Base-by-base conservation (phyloP, 805 yeast species). In the Metschnikowia shivogae region DNA sequence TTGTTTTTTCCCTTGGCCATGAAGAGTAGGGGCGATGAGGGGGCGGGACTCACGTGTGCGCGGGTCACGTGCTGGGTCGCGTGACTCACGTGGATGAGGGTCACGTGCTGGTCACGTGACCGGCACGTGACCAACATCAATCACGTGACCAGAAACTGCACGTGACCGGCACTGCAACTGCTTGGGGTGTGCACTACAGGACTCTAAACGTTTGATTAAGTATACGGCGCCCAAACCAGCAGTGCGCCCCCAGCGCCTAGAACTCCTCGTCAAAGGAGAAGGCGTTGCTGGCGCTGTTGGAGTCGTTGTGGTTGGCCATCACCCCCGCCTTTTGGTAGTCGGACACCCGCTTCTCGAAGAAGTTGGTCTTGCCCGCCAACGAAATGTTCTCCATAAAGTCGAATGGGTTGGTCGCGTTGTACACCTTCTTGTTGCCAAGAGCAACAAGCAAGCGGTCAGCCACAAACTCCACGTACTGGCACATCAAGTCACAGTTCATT, bases 291-390 rank as follows among this genome's bases (percentile, higher is more conserved):
- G 67, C 53, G 50, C 70, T 72, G 50, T 66, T 63, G 50, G 74
- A 64, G 57, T 81, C 78, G 55, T 70, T 68, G 44, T 81, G 67
- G 55, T 77, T 76, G 55, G 96, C 92, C 93, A 92, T 92, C 62
- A 92, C 99, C 76, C 99, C 98, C 47, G 99, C 98, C 76, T 92
- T 93, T 75, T 92, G 99, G 74, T 92, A 92, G 72, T 92, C 99
- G 47, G 96, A 86, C 47, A 92, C 99, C 74, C 99, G 86, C 82
- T 92, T 92, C 78, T 92, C 99, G 65, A 92, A 92, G 82, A 92
- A 92, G 78, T 93, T 92, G 60, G 99, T 92, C 81, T 92, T 92
- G 72, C 99, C 99, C 48, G 97, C 95, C 59, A 92, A 81, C 7
- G 98, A 92, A 62, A 92, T 92, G 77, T 93, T 92, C 77, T 92